Percentiles rank a stretch among this genome's conserved stretches.
Conservation (phyloP, 768 basidiomycete species). For the Plicaturopsis crispa region DNA sequence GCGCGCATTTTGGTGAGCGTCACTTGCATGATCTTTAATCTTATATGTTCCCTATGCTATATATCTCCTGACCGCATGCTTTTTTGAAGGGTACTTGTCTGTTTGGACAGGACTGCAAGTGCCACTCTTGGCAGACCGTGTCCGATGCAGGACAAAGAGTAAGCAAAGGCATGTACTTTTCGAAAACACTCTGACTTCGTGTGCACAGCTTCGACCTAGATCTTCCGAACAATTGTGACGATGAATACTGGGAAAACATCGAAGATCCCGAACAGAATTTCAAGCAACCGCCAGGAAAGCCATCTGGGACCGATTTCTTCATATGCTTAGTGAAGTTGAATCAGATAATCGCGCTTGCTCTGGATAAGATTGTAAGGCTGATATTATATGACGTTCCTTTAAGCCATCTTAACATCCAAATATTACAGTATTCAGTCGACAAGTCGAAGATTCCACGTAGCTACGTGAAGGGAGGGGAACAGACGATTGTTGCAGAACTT, state of each 20-base stretch:
- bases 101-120: conserved; percentile 24
- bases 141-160: conserved; percentile 69
- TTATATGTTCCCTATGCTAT: too few species aligned
- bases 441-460: too few species aligned
- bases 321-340: conserved; percentile 33
- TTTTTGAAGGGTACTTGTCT: conserved; percentile 21
- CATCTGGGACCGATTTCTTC: conserved; percentile 31
- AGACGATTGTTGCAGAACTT: conserved; percentile 44
- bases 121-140: conserved; percentile 57
- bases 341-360: conserved; percentile 34
- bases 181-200: too few species aligned
- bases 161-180: too few species aligned
- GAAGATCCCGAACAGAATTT: conserved; percentile 44
- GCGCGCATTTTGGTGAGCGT: conserved; percentile 39
- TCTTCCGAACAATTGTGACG: conserved; percentile 35
- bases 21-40: too few species aligned
- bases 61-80: too few species aligned
- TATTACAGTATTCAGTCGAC: too few species aligned
- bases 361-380: conserved; percentile 36
- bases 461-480: conserved; percentile 37
- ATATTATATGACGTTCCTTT: too few species aligned
- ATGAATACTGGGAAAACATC: conserved; percentile 38
- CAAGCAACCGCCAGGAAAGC: conserved; percentile 34
- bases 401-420: too few species aligned
- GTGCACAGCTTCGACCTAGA: conserved; percentile 61